A percentile compares a stretch with the other conserved stretches of the same genome.
Evolutionary conservation across 2,329 filamentous ascomycete genomes (phyloP).

Genomic region (Pseudocercospora cruenta): DNA sequence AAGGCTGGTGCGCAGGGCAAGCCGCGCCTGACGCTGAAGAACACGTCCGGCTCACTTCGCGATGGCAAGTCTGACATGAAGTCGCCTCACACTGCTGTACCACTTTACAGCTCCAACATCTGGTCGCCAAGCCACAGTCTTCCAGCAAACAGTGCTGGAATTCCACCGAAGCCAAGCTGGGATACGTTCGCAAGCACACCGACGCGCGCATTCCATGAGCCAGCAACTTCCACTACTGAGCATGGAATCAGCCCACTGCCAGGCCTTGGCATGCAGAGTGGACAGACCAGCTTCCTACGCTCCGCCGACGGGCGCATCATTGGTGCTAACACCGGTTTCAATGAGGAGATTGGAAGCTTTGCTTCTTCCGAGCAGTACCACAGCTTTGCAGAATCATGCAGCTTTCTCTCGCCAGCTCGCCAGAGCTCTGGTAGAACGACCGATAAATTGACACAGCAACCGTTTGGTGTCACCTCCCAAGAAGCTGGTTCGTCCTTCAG

Average conservation of each 20-base stretch:
- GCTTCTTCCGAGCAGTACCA: constrained; percentile 24
- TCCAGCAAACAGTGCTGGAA: constrained; percentile 17
- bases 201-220: background rate
- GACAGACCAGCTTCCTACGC: constrained; percentile 3
- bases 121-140: constrained; percentile 18
- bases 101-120: constrained; percentile 19
- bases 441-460: constrained; percentile 18
- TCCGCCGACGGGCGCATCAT: constrained; percentile 1
- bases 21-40: constrained; percentile 1
- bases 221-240: background rate
- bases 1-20: background rate
- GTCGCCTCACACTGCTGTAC: constrained; percentile 7
- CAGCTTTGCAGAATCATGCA: background rate
- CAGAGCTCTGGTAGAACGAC: constrained; percentile 8
- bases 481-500: background rate
- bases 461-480: background rate
- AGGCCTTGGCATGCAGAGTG: background rate
- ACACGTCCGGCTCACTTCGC: background rate
- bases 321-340: background rate
- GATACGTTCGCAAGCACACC: constrained; percentile 11
- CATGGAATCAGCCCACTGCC: constrained; percentile 7
- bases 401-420: background rate
- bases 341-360: background rate
- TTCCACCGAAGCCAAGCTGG: constrained; percentile 23
- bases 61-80: constrained; percentile 5